Conservation (phyloP, 2,329 filamentous ascomycete species). For the Hymenotorrendiella dingleyae region DNA sequence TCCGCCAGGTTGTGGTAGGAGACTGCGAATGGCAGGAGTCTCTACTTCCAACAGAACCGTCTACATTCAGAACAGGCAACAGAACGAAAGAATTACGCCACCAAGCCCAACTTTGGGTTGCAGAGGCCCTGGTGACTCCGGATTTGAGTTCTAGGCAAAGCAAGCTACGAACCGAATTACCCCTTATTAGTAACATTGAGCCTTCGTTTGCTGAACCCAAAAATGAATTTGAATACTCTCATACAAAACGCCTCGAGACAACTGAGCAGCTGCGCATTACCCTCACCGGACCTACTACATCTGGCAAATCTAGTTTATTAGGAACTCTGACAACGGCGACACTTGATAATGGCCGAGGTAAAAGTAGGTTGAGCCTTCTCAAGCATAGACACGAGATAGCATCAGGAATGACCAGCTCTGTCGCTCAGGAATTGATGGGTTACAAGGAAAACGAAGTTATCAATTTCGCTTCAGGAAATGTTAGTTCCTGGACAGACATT, state of each 20-base stretch:
- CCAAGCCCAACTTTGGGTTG: conserved; percentile 69
- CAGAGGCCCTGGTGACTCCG: conserved; percentile 83
- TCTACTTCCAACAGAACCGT: conserved; percentile 3
- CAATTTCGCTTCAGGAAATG: conserved; percentile 81
- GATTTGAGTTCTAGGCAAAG: conserved; percentile 42
- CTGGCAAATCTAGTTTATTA: conserved; percentile 86
- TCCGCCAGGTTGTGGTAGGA: conserved; percentile 78
- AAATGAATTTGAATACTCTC: not conserved
- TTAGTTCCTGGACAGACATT: conserved; percentile 92
- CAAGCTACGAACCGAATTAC: not conserved
- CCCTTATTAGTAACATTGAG: not conserved
- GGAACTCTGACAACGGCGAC: conserved; percentile 84
- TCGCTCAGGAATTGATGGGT: conserved; percentile 88
- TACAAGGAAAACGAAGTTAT: conserved; percentile 61
- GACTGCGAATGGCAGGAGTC: conserved; percentile 63
- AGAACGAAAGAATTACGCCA: conserved; percentile 19
- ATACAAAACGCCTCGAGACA: conserved; percentile 5
- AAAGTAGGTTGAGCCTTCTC: conserved; percentile 78
- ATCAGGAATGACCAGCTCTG: conserved; percentile 88
- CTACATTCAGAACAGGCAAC: not conserved
- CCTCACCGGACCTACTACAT: conserved; percentile 80
- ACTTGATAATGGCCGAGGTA: conserved; percentile 86
- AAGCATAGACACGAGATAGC: conserved; percentile 91
- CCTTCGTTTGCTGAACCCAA: not conserved
- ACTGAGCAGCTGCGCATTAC: conserved; percentile 76